Evolutionary conservation across 345 rosid genomes (phyloP).

Genomic region (Geranium brycei): DNA sequence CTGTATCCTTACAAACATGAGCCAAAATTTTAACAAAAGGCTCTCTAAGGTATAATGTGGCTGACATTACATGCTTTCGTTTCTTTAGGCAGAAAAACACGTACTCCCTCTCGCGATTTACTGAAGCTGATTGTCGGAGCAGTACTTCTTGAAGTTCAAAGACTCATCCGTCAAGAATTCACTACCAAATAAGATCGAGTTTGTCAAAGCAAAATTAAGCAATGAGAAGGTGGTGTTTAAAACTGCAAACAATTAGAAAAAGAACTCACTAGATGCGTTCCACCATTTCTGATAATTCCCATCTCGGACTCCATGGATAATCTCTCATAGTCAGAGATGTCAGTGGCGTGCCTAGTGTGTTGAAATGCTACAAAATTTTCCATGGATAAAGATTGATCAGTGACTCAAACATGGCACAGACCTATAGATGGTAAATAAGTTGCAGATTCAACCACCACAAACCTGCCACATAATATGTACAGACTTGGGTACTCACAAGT

Average conservation of each 20-base stretch:
- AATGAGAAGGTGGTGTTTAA: neutral
- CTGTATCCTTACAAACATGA: too few species aligned
- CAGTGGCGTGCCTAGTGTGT: conserved; percentile 38
- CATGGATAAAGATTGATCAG: too few species aligned
- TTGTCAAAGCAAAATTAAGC: neutral
- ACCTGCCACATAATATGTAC: too few species aligned
- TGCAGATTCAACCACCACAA: too few species aligned
- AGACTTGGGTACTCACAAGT: too few species aligned
- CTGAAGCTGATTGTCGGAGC: conserved; percentile 56
- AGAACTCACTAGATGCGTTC: conserved; percentile 63
- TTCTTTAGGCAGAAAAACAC: neutral
- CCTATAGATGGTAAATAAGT: too few species aligned
- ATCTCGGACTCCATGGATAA: conserved; percentile 97
- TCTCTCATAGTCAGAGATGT: conserved; percentile 51
- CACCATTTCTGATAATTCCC: conserved; percentile 72
- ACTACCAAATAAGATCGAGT: conserved; percentile 18
- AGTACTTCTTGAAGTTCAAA: conserved; percentile 60
- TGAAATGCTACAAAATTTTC: conserved; percentile 43
- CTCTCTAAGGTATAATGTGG: too few species aligned
- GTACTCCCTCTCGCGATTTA: conserved; percentile 4
- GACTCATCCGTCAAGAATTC: conserved; percentile 66
- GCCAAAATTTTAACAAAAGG: too few species aligned
- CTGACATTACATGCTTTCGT: too few species aligned
- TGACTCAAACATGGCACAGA: too few species aligned
- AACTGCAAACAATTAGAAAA: neutral